Base-by-base conservation (phyloP, 2,329 filamentous ascomycete genomes). In the Colletotrichum zoysiae region DNA sequence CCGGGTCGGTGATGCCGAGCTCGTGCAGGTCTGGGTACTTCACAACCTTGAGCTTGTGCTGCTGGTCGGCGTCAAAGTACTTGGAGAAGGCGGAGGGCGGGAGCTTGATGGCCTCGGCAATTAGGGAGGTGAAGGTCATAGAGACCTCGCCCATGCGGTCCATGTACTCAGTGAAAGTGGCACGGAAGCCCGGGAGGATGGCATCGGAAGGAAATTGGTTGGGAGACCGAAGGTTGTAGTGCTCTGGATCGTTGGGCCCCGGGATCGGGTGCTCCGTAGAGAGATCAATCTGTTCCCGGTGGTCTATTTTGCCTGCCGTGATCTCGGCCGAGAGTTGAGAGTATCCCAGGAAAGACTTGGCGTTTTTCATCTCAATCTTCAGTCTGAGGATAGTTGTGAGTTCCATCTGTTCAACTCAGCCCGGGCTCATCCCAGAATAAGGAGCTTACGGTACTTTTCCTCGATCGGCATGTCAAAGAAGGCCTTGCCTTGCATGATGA, bases 41-140 rank as follows among this genome's bases (percentile, higher is more conserved):
- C 72, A 97, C 91, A 71, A 97, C 91, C 84, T 97, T 97, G 77
- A 97, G 87, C 84, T 97, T 97, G 84, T 97, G 93, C 83, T 96
- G 94, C 84, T 89, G 85, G 76, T 87, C 80, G 84, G 86, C 76
- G 79, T 95, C 93, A 81, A 95, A 95, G 85, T 95, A 97, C 76
- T 88, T 90, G 78, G 89, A 84, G 80, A 97, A 97, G 0, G 94
- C 93, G 62, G 87, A 82, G 0, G 86, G 74, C 0, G 92, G 89
- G 7, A 97, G 85, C 12, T 89, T 88, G 74, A 97, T 92, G n/a
- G 93, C 92, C 83, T 97, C 93, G 73, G 94, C 94, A 76, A 97
- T 93, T 40, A 97, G 87, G 14, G 88, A 89, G 1, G 93, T 95
- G 82, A 97, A 97, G 76, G 87, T 85, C 61, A 91, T 88, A 67